Evolutionary conservation across 495 filamentous ascomycete genomes (phyloP).

Genomic region (Podospora australis): DNA sequence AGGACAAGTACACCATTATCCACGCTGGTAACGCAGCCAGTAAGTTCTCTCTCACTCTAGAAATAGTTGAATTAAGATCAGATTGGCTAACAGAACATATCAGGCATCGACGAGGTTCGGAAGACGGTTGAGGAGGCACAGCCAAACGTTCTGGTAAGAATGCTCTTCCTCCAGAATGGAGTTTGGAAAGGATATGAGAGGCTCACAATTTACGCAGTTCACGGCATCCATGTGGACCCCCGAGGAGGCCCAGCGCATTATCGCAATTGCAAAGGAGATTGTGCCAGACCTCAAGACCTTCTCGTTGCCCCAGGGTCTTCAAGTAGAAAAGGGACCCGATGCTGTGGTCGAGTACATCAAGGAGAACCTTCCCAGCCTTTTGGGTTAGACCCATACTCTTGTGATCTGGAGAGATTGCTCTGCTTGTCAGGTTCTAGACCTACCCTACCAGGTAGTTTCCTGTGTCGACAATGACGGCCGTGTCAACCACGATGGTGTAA

Average conservation of each 20-base stretch:
- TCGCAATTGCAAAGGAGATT: constrained; percentile 45
- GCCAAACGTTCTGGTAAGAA: constrained; percentile 32
- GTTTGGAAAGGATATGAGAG: constrained; percentile 5
- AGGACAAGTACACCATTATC: constrained; percentile 53
- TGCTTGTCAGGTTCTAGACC: too few species aligned
- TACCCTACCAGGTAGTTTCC: too few species aligned
- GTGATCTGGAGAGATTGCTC: too few species aligned
- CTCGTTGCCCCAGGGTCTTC: constrained; percentile 57
- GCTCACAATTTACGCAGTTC: too few species aligned
- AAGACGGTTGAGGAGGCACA: constrained; percentile 15
- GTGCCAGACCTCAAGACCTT: constrained; percentile 46
- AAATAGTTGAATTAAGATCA: not conserved
- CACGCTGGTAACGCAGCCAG: constrained; percentile 54
- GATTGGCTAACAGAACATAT: not conserved
- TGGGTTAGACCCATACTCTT: too few species aligned
- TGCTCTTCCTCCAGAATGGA: constrained; percentile 2
- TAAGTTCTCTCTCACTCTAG: constrained; percentile 22
- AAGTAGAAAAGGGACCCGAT: constrained; percentile 58
- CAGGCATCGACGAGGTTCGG: constrained; percentile 26
- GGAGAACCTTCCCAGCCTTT: constrained; percentile 49
- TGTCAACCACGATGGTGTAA: too few species aligned
- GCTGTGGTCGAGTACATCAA: constrained; percentile 58
- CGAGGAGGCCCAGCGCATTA: constrained; percentile 50
- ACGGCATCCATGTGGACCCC: constrained; percentile 64
- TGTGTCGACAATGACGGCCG: too few species aligned